A percentile compares a stretch with the other conserved stretches of the same genome.
Evolutionary conservation across 2,329 filamentous ascomycete species (phyloP).

Genomic region (Zasmidium citrigriseum): DNA sequence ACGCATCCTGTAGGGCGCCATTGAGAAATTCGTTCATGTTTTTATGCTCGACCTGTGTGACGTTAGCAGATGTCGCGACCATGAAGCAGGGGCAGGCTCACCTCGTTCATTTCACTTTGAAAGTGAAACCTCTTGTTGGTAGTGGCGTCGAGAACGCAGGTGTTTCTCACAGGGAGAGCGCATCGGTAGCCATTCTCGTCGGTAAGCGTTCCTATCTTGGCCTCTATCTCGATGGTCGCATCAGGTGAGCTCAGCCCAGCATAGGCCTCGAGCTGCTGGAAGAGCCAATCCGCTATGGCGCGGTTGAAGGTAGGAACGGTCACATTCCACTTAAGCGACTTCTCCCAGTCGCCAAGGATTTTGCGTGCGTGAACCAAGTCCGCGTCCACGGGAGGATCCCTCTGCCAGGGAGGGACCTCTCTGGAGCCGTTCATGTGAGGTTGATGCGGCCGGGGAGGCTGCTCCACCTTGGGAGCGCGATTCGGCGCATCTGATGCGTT

Average conservation of each 20-base stretch:
- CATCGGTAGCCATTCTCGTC: slow-evolving; percentile 72
- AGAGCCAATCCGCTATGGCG: slow-evolving; percentile 32
- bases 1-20: slow-evolving; percentile 50
- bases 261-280: slow-evolving; percentile 20
- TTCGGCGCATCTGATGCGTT: too few relatives aligned
- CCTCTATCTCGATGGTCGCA: slow-evolving; percentile 88
- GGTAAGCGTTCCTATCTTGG: slow-evolving; percentile 82
- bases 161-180: slow-evolving; percentile 66
- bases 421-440: background rate
- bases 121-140: slow-evolving; percentile 62
- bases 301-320: slow-evolving; percentile 27
- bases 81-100: slow-evolving; percentile 50
- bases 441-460: background rate
- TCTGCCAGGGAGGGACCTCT: slow-evolving; percentile 5
- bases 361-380: slow-evolving; percentile 27
- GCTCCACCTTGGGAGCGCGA: too few relatives aligned
- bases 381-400: slow-evolving; percentile 24
- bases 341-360: slow-evolving; percentile 34
- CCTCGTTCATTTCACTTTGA: slow-evolving; percentile 86
- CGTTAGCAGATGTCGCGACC: slow-evolving; percentile 20
- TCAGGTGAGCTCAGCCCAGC: slow-evolving; percentile 58
- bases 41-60: slow-evolving; percentile 71
- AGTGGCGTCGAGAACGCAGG: slow-evolving; percentile 67
- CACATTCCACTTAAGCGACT: slow-evolving; percentile 28
- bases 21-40: slow-evolving; percentile 85